These are phyloP conservation scores for Tetracentron sinense DNA, from an alignment of 164 flowering plant genomes.

Conservation along the genomic window DNA sequence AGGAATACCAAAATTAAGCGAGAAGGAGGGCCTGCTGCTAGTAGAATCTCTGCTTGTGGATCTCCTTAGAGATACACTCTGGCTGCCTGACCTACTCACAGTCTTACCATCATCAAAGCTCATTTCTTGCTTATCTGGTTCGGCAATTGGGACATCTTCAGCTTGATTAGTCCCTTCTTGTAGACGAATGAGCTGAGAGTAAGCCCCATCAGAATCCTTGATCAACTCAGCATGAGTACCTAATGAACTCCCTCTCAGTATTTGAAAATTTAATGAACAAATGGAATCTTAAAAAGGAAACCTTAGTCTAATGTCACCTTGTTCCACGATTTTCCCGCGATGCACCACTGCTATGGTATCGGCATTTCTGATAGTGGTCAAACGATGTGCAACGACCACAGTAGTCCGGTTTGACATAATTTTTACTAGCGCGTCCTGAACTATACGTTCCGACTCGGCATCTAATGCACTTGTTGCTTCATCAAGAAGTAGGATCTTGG, in stretches of 20 bases:
- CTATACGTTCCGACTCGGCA: conserved; percentile 17
- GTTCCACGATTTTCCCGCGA: conserved; percentile 13
- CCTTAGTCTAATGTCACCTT: conserved; percentile 1
- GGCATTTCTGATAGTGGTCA: conserved; percentile 15
- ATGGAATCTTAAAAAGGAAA: neutral
- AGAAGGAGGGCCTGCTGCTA: conserved; percentile 1
- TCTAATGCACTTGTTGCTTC: conserved; percentile 26
- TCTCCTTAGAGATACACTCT: conserved; percentile 2
- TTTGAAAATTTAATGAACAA: neutral
- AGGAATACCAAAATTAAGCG: conserved; percentile 4
- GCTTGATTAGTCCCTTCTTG: conserved; percentile 5
- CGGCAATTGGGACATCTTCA: neutral
- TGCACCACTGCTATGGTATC: conserved; percentile 17
- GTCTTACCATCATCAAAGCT: neutral
- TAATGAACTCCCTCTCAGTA: neutral
- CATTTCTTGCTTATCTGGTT: neutral
- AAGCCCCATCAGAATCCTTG: conserved; percentile 15
- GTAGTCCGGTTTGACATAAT: conserved; percentile 13
- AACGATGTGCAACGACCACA: conserved; percentile 15
- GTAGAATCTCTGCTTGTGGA: conserved; percentile 4
- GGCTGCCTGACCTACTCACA: conserved; percentile 8
- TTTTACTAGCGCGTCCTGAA: conserved; percentile 17
- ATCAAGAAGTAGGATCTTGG: conserved; percentile 25
- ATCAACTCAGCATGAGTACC: conserved; percentile 14
- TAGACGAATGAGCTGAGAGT: conserved; percentile 14